These are phyloP conservation scores for Zygosaccharomyces siamensis DNA, from an alignment of 805 yeast genomes.

Conservation along the genomic window DNA sequence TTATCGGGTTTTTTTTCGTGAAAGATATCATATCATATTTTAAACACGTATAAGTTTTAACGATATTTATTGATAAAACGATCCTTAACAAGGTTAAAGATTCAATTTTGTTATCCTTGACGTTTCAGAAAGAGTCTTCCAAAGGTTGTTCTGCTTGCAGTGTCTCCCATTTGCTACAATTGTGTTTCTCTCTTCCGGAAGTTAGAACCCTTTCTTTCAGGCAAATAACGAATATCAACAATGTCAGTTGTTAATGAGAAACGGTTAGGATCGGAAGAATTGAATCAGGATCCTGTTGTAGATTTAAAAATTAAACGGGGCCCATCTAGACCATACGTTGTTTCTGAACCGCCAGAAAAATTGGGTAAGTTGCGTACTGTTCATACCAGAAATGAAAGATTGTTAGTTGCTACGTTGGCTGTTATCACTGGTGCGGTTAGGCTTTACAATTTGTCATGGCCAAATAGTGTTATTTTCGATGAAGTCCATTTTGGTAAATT, in stretches of 20 bases:
- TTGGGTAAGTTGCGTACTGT: slow-evolving; percentile 41
- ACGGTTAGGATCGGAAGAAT: slow-evolving; percentile 1
- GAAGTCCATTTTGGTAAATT: slow-evolving; percentile 98
- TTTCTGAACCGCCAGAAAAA: slow-evolving; percentile 45
- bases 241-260: slow-evolving; percentile 3
- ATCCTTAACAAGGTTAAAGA: background rate
- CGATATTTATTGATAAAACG: background rate
- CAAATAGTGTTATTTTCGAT: slow-evolving; percentile 83
- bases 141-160: background rate
- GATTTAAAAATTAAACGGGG: slow-evolving; percentile 50
- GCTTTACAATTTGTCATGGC: slow-evolving; percentile 54
- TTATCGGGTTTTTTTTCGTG: slow-evolving; percentile 1
- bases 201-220: background rate
- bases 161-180: background rate
- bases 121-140: background rate
- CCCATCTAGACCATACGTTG: slow-evolving; percentile 47
- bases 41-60: background rate
- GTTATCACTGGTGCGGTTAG: slow-evolving; percentile 55
- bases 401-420: slow-evolving; percentile 42
- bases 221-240: background rate
- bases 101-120: background rate
- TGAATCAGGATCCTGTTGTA: slow-evolving; percentile 32
- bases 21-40: background rate
- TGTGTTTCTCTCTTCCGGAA: background rate
- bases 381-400: slow-evolving; percentile 37